phyloP scores from a whole-genome alignment of 2,329 filamentous ascomycete species.

The Penicillium sp. region DNA sequence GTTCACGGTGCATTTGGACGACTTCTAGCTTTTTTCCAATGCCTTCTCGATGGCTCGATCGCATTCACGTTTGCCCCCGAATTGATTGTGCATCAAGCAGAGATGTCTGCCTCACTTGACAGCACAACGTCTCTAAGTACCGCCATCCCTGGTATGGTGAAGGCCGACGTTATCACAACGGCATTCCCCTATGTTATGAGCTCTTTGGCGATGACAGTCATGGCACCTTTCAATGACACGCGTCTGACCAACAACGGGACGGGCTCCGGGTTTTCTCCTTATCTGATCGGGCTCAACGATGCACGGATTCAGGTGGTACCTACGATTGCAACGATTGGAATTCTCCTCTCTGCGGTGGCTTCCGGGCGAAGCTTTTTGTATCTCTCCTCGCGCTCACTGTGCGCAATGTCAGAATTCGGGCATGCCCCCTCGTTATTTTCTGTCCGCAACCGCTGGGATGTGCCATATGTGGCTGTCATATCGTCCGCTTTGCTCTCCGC shows the following conservation, averaged over 20 bases:
- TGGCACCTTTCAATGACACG: slow-evolving; percentile 55
- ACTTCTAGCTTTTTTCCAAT: slow-evolving; percentile 50
- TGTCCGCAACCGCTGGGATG: slow-evolving; percentile 56
- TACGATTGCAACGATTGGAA: slow-evolving; percentile 68
- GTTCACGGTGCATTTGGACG: slow-evolving; percentile 46
- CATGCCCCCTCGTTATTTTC: slow-evolving; percentile 59
- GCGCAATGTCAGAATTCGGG: slow-evolving; percentile 60
- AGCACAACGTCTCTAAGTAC: slow-evolving; percentile 13
- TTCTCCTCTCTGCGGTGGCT: slow-evolving; percentile 72
- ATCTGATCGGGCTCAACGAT: slow-evolving; percentile 40
- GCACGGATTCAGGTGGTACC: slow-evolving; percentile 62
- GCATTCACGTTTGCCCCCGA: slow-evolving; percentile 54
- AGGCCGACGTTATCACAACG: slow-evolving; percentile 55
- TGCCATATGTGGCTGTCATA: slow-evolving; percentile 58
- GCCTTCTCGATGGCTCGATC: slow-evolving; percentile 50
- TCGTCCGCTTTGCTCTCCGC: slow-evolving; percentile 56
- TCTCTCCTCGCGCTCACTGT: slow-evolving; percentile 63
- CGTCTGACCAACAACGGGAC: slow-evolving; percentile 51
- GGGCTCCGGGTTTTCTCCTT: slow-evolving; percentile 51
- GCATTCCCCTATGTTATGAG: slow-evolving; percentile 56
- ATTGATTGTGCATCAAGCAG: slow-evolving; percentile 52
- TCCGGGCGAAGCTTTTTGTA: slow-evolving; percentile 76
- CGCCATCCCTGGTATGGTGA: slow-evolving; percentile 53
- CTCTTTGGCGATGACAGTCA: slow-evolving; percentile 56
- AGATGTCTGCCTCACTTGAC: slow-evolving; percentile 22